Evolutionary conservation across 371 early-diverging fungal genomes (phyloP).

Genomic region (Coemansia sp.): DNA sequence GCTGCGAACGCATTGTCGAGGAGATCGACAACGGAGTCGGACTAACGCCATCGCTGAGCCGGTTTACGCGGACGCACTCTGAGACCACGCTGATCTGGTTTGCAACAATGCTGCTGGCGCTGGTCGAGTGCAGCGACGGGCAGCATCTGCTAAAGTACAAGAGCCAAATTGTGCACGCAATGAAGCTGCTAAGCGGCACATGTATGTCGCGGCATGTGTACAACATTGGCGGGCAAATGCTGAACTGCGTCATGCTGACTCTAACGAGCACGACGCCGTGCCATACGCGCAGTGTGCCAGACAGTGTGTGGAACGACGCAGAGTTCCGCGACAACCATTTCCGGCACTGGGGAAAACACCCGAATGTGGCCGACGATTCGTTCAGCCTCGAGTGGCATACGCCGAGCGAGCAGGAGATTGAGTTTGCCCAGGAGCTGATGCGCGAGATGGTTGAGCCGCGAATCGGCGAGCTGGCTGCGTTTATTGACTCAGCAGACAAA

Average conservation of each 20-base stretch:
- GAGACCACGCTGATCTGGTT: slow-evolving; percentile 51
- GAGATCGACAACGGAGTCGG: slow-evolving; percentile 58
- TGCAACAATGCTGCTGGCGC: slow-evolving; percentile 21
- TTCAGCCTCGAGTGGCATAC: slow-evolving; percentile 74
- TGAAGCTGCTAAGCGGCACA: slow-evolving; percentile 23
- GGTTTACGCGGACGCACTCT: slow-evolving; percentile 29
- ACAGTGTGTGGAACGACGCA: slow-evolving; percentile 26
- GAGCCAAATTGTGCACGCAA: slow-evolving; percentile 7
- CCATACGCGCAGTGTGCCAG: slow-evolving; percentile 35
- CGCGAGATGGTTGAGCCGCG: slow-evolving; percentile 25
- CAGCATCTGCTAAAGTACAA: slow-evolving; percentile 25
- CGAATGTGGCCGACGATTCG: slow-evolving; percentile 53
- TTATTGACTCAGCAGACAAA: slow-evolving; percentile 9
- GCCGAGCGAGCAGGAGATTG: slow-evolving; percentile 66
- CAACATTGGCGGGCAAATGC: slow-evolving; percentile 14
- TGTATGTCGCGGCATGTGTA: slow-evolving; percentile 44
- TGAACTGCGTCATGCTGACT: slow-evolving; percentile 9
- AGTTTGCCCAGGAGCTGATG: slow-evolving; percentile 67
- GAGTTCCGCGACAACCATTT: slow-evolving; percentile 64
- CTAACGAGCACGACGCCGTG: slow-evolving; percentile 19
- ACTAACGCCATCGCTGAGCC: slow-evolving; percentile 35
- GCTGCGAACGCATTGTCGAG: slow-evolving; percentile 48
- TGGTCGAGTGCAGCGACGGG: slow-evolving; percentile 24
- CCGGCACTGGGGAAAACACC: slow-evolving; percentile 72
- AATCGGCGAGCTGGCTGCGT: slow-evolving; percentile 18